These are phyloP conservation scores for Ganoderma meredithae DNA, from an alignment of 1,284 basidiomycete genomes.

Conservation along the genomic window DNA sequence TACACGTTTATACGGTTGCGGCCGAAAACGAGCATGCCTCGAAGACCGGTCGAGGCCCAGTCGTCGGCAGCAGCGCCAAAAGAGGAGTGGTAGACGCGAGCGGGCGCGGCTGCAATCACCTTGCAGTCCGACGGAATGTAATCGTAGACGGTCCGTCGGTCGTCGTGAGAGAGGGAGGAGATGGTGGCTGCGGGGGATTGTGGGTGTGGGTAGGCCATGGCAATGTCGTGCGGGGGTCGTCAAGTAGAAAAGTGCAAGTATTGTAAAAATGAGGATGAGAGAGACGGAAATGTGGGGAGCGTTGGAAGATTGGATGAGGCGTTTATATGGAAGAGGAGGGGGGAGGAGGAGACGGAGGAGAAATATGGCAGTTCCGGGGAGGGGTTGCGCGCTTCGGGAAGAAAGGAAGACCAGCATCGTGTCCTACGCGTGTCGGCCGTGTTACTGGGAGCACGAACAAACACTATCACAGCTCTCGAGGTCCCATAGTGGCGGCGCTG, in stretches of 20 bases:
- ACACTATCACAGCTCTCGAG: constrained; percentile 13
- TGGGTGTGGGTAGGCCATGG: constrained; percentile 26
- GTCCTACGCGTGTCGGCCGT: constrained; percentile 24
- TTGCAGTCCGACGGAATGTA: constrained; percentile 40
- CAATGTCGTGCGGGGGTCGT: background rate
- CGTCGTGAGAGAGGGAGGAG: constrained; percentile 35
- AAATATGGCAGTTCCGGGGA: constrained; percentile 4
- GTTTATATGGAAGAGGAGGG: constrained; percentile 14
- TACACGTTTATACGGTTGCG: constrained; percentile 57
- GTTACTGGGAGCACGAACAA: constrained; percentile 16
- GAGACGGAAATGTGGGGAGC: background rate
- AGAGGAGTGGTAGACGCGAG: constrained; percentile 62
- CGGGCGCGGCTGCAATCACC: constrained; percentile 42
- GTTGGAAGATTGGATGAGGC: constrained; percentile 11
- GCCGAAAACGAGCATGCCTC: constrained; percentile 78
- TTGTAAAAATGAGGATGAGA: constrained; percentile 13
- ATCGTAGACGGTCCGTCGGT: constrained; percentile 37
- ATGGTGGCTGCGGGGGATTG: constrained; percentile 30
- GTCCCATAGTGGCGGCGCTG: constrained; percentile 14
- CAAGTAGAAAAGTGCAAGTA: constrained; percentile 13
- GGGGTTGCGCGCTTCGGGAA: constrained; percentile 15
- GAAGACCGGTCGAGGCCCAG: constrained; percentile 78
- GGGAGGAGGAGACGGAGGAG: background rate
- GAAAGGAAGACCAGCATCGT: constrained; percentile 32
- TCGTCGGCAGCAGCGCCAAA: constrained; percentile 54